Base-by-base conservation (phyloP, 202 grass and related monocot genomes). In the Carex sylvatica region DNA sequence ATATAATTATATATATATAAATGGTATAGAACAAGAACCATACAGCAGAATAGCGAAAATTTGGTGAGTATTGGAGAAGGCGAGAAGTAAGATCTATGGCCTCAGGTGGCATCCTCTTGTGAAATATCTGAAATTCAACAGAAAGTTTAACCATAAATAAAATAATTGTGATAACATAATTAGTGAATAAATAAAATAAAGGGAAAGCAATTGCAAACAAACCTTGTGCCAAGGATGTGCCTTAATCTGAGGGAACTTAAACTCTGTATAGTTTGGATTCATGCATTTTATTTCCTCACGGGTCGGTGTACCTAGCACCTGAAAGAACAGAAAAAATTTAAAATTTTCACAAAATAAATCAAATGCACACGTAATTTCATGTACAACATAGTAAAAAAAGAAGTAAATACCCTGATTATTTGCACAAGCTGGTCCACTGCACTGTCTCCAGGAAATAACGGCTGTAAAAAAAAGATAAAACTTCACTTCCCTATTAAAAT, bases 161-260 rank as follows among this genome's bases (percentile, higher is more conserved):
- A n/a, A n/a, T n/a, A n/a, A n/a, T n/a, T n/a, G 13, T 59, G 65
- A 86, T 11, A 15, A 61, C 44, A 61, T 5, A 54, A 49, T 46
- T n/a, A 78, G 12, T 79, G 35, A 44, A 77, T 54, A 44, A 56
- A 87, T 44, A 69, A 87, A 84, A 40, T 80, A 20, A 52, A n/a
- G 1, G 26, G n/a, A 71, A 49, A 81, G 81, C 79, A 46, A 83
- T 30, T 22, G 33, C 30, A 82, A 62, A 79, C 49, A 64, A 84
- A 91, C 94, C 90, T 97, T 97, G 87, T 97, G 94, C 91, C 94
- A 97, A 61, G 91, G 94, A 76, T 97, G 94, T 64, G 94, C 91
- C 90, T 97, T 97, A 70, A 97, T 94, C 85, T 97, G 94, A 68
- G 94, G 94, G 84, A 94, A 97, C 76, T 83, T 90, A 65, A 92